Base-by-base conservation (phyloP, 768 basidiomycete genomes). In the Lactarius evosmus region DNA sequence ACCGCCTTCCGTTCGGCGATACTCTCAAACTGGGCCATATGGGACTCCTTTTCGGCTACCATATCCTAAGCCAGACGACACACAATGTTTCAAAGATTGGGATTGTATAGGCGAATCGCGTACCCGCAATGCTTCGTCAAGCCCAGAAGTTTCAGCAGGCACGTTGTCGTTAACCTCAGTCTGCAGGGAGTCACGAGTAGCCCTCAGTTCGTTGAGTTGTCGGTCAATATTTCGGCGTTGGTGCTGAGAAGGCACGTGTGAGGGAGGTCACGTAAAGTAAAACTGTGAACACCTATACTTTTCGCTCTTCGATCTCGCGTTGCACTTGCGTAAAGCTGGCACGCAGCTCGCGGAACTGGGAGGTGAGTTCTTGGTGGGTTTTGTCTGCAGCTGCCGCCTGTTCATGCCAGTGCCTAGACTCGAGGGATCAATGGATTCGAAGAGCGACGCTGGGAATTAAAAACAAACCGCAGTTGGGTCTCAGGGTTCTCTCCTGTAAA, bases 141-240 rank as follows among this genome's bases (percentile, higher is more conserved):
- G 75, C 16, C 80, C 82, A 25, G 80, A 77, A n/a, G 89, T 77
- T 68, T 82, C 80, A 7, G 82, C 82, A 2, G 89, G 87, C 72
- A 88, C 76, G 14, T 89, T 87, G 22, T 89, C 87, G 61, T 87
- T 88, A 14, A 81, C 79, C 65, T 88, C 87, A 38, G 80, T 76
- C 66, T 86, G 82, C 19, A 89, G 70, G 25, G 74, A 74, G 33
- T 70, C 69, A 44, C 82, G 73, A 2, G 66, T 68, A 7, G 65
- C 36, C 70, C 78, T 84, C 33, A 72, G 53, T 8, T 53, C 40
- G 34, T 58, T 59, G 30, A 69, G 32, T 5, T 60, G 64, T 8
- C 62, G 52, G 27, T 57, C 44, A 4, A 67, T 53, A 25, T 50
- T 30, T 34, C 49, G 50, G 30, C 62, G 63, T 51, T 40, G 16